These are phyloP conservation scores for Rhazya stricta DNA, from an alignment of 257 asterid species.

Conservation along the genomic window DNA sequence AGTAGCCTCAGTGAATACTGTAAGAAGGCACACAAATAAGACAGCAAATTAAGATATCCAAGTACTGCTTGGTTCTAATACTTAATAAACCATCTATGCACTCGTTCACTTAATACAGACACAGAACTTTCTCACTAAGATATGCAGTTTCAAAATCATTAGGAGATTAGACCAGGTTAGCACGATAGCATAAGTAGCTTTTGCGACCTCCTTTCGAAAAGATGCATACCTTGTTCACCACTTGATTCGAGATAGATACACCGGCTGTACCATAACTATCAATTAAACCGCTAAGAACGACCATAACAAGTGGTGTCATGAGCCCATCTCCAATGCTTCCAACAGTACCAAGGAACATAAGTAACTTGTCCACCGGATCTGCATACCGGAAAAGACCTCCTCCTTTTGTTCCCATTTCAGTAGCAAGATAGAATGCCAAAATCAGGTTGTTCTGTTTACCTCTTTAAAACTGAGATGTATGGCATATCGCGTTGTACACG, in stretches of 20 bases:
- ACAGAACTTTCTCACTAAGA: neutral
- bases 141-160: neutral
- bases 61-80: neutral
- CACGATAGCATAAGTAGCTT: neutral
- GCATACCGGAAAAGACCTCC: constrained; percentile 61
- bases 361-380: constrained; percentile 51
- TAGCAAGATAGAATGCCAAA: neutral
- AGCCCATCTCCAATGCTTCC: constrained; percentile 82
- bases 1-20: constrained; percentile 64
- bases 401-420: constrained; percentile 39
- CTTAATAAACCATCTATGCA: too few species aligned
- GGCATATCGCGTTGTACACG: too few species aligned
- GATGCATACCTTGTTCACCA: constrained; percentile 51
- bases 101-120: neutral
- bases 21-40: constrained; percentile 7
- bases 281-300: constrained; percentile 46
- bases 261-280: constrained; percentile 42
- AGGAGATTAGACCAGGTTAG: neutral
- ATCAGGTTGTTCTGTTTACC: neutral
- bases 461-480: neutral
- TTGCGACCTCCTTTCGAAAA: neutral
- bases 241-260: constrained; percentile 24
- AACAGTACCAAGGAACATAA: constrained; percentile 55
- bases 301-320: constrained; percentile 63
- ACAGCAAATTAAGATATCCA: neutral